Evolutionary conservation across 345 rosid species (phyloP), one percentile per base, ranked within the genome.

Genomic region (Populus davidiana): DNA sequence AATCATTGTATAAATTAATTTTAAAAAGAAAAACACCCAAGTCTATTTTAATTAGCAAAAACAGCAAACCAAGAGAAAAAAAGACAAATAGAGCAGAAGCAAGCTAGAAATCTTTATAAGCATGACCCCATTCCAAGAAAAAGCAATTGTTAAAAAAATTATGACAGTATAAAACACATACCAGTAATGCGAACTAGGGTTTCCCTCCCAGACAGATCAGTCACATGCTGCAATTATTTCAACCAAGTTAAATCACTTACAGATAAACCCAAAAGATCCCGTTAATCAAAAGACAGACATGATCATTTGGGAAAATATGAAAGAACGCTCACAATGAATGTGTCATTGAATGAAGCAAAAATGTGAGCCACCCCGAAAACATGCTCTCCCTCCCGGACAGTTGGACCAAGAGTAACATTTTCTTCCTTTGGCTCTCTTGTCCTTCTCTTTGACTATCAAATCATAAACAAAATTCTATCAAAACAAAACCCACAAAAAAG

Each of bases 121-220:
- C 16, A 50, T 17, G 12, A 29, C 23, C 1, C n/a, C 7, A 12
- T 31, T 50, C 14, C n/a, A 18, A 33, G 3, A 61, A 29, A 29
- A 27, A 13, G 14, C 9, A 67, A 11, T 44, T 67, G 43, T 13
- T 23, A 7, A 18, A 5, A 33, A 77, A 33, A 39, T 9, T 0
- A n/a, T 8, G 36, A 31, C 17, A 50, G 43, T 11, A 65, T 36
- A 21, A 5, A 14, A 75, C 8, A 12, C 74, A 52, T 81, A 94
- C 98, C 98, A 1, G 98, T 94, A 59, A 92, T 89, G 81, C 98
- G 97, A 64, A 94, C 97, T 59, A 94, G 81, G 5, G 98, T 94
- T 87, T 94, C 98, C 83, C 95, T 88, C 59, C 98, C 98, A 31
- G 98, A 92, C 77, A 94, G 61, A 83, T 94, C 98, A 71, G 98